These are phyloP conservation scores for Echinochloa phyllopogon DNA, from an alignment of 176 grass and related monocot species.

Conservation along the genomic window DNA sequence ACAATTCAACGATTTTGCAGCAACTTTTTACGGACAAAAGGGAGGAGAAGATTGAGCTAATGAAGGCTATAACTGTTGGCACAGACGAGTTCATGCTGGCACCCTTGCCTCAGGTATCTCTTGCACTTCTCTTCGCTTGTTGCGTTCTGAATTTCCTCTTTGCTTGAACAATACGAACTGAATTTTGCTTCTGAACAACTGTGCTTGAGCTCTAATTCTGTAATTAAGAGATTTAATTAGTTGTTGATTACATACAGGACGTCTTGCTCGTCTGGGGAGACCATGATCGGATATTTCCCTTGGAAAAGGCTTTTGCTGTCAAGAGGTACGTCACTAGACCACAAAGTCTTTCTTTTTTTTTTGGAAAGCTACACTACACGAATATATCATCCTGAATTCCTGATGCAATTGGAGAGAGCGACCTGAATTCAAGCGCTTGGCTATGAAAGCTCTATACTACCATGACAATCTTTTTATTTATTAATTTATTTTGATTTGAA, in stretches of 20 bases:
- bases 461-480: background rate
- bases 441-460: background rate
- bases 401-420: background rate
- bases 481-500: too few species aligned
- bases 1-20: constrained; percentile 35
- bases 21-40: constrained; percentile 59
- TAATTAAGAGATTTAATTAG: background rate
- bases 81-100: constrained; percentile 66
- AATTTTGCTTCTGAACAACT: background rate
- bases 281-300: constrained; percentile 73
- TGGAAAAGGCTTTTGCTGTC: constrained; percentile 63
- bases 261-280: constrained; percentile 79
- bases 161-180: background rate
- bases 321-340: constrained; percentile 47
- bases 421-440: background rate
- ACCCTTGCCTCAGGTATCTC: constrained; percentile 63
- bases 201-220: background rate
- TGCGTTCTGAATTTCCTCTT: background rate
- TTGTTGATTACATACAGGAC: constrained; percentile 47
- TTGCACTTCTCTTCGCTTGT: background rate
- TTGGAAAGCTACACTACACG: background rate
- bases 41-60: constrained; percentile 70
- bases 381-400: background rate
- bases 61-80: constrained; percentile 61
- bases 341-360: background rate